Evolutionary conservation across 495 filamentous ascomycete species (phyloP), one percentile per base, ranked within the genome.

Genomic region (Penicillium taxi): DNA sequence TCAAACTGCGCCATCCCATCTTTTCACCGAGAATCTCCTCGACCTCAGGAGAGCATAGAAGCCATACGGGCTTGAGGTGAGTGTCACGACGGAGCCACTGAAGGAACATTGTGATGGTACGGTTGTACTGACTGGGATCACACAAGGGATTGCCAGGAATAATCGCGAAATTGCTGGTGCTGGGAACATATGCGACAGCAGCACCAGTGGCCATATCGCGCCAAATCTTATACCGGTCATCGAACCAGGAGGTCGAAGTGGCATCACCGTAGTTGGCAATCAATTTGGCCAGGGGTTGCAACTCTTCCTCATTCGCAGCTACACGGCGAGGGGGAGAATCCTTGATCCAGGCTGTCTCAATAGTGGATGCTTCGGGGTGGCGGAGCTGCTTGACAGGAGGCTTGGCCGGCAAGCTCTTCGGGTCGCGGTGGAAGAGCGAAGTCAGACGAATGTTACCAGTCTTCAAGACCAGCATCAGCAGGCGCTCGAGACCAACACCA

Each of bases 241-340:
- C 86, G 13, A 84, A 74, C 82, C 84, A 94, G 1, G 84, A 85
- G 0, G 85, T 94, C 43, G 89, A 86, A 9, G 85, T 83, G 11
- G 86, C 84, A 54, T 91, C 86, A 32, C 86, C 86, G 43, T 94
- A 94, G 59, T 91, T 94, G 42, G 81, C 83, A 50, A 91, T 80
- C 30, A 91, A 74, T 42, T 90, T 79, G 49, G 85, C 83, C 15
- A 94, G 53, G 4, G 82, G 69, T 31, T 85, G 86, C 18, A 84
- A 64, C 34, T 79, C 70, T 2, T 69, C 66, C 26, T 59, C 48
- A 21, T 61, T 67, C 23, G 42, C 50, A 36, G 52, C 70, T 45
- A 64, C 28, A 3, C 59, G 59, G 9, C 49, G 41, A 12, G 44
- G 53, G 21, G 53, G 52, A n/a, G n/a, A n/a, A 29, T 74, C 69